Evolutionary conservation across 768 basidiomycete genomes (phyloP), one percentile per base, ranked within the genome.

Genomic region (Pleurotus citrinopileatus): DNA sequence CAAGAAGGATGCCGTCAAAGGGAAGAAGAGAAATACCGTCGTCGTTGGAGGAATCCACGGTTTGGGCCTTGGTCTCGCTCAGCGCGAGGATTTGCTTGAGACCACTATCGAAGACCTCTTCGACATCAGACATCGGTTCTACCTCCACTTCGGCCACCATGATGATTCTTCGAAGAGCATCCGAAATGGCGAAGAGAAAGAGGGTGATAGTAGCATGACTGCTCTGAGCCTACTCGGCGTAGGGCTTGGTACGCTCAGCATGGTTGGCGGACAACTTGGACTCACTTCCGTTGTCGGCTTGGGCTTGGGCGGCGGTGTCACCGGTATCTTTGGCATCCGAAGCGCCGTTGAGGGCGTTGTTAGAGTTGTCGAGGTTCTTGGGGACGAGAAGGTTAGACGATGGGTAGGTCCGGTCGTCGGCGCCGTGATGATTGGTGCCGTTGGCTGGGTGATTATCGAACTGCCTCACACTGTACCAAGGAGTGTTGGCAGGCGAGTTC

Each of bases 381-480:
- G 84, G 53, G 90, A 91, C 68, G 91, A 92, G 66, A 75, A 77
- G 2, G 77, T 89, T 4, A 46, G 55, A 42, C 17, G 42, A 12
- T 82, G 91, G 61, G 86, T 82, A 1, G 92, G 84, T 1, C 95
- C 96, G 5, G 77, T 93, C 50, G 63, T 96, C 34, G 94, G 94
- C 25, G 88, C 87, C 0, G 73, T 82, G 44, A 80, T 85, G 13
- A 66, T 92, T 55, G 91, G 92, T 12, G 70, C 88, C 20, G 81
- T 83, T 0, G 84, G 83, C 2, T 98, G 95, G 73, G 72, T 97
- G 57, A 75, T 98, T 52, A 72, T 90, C 60, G 94, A 97, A 63
- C 80, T 99, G 19, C 97, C 97, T 0, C 80, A 72, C 62, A 84
- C 94, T 3, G 87, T 99, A 60, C 96, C 97, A 38, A 81, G 83